Evolutionary conservation across 2,329 filamentous ascomycete genomes (phyloP).

Genomic region (Dactylellina sp.): DNA sequence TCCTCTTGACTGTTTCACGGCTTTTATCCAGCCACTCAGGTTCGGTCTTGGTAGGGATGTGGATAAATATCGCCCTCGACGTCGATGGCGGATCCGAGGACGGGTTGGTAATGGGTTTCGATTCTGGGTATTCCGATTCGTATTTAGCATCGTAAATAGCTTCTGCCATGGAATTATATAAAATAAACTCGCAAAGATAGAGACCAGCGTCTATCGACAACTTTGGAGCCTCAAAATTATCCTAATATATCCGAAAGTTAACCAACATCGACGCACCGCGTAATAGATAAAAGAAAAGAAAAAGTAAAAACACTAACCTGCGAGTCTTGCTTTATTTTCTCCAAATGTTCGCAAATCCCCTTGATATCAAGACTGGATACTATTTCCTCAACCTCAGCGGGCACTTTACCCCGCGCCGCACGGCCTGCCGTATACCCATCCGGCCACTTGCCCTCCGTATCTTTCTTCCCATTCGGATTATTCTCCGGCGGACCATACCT

Average conservation of each 20-base stretch:
- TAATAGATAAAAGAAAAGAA: neutral
- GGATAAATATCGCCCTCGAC: slow-evolving; percentile 52
- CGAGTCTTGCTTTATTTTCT: slow-evolving; percentile 21
- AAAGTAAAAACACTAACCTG: slow-evolving; percentile 7
- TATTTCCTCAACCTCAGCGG: slow-evolving; percentile 33
- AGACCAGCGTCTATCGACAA: slow-evolving; percentile 41
- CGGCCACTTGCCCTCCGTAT: slow-evolving; percentile 44
- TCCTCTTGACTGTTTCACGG: slow-evolving; percentile 42
- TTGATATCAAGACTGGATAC: slow-evolving; percentile 36
- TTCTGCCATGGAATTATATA: slow-evolving; percentile 50
- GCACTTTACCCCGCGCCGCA: slow-evolving; percentile 43
- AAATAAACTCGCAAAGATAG: slow-evolving; percentile 49
- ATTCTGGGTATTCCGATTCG: slow-evolving; percentile 40
- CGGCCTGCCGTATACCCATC: slow-evolving; percentile 15
- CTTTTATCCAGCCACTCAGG: slow-evolving; percentile 32
- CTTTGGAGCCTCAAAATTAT: slow-evolving; percentile 27
- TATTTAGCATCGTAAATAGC: slow-evolving; percentile 39
- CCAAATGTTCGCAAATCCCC: slow-evolving; percentile 34
- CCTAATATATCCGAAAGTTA: slow-evolving; percentile 9
- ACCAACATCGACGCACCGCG: neutral
- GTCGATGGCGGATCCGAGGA: slow-evolving; percentile 24
- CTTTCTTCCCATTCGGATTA: slow-evolving; percentile 23
- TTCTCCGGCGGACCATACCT: slow-evolving; percentile 28
- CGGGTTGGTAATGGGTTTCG: slow-evolving; percentile 33
- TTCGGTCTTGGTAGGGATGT: slow-evolving; percentile 27